A percentile compares a stretch with the other conserved stretches of the same genome.
These are phyloP conservation scores for Skeletonema grethae DNA, from an alignment of 108 stramenopile genomes.

Conservation along the genomic window DNA sequence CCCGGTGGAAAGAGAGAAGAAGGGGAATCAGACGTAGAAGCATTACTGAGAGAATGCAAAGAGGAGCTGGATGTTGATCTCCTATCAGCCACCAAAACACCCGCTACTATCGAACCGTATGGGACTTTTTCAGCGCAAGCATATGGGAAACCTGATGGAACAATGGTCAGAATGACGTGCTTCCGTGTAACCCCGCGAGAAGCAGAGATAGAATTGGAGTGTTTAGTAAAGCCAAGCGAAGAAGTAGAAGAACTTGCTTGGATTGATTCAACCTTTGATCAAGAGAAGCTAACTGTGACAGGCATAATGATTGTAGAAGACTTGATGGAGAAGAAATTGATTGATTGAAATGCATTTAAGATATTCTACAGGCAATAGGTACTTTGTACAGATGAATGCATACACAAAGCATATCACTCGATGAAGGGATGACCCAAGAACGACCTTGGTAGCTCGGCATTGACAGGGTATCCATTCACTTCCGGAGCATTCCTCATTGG, in stretches of 20 bases:
- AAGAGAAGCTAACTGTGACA: conserved; percentile 43
- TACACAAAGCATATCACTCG: not conserved
- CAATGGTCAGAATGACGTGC: conserved; percentile 60
- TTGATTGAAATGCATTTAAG: conserved; percentile 40
- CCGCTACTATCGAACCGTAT: conserved; percentile 41
- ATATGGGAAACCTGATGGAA: conserved; percentile 55
- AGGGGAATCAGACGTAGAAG: conserved; percentile 49
- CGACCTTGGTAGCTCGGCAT: conserved; percentile 26
- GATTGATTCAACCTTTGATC: conserved; percentile 54
- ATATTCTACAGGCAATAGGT: not conserved
- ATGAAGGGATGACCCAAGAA: conserved; percentile 5
- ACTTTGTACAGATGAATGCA: not conserved
- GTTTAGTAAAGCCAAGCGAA: conserved; percentile 39
- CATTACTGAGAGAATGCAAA: conserved; percentile 53
- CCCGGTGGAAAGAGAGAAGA: conserved; percentile 62
- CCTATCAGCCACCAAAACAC: conserved; percentile 24
- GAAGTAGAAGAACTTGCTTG: conserved; percentile 62
- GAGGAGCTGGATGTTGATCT: conserved; percentile 58
- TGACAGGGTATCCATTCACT: conserved; percentile 17
- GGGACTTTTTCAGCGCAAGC: conserved; percentile 59
- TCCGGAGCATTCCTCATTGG: conserved; percentile 14
- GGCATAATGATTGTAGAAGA: conserved; percentile 59
- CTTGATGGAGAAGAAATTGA: conserved; percentile 50
- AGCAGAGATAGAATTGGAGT: conserved; percentile 45
- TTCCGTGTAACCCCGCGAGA: conserved; percentile 35